Evolutionary conservation across 805 yeast species (phyloP).

Genomic region (Millerozyma acaciae): DNA sequence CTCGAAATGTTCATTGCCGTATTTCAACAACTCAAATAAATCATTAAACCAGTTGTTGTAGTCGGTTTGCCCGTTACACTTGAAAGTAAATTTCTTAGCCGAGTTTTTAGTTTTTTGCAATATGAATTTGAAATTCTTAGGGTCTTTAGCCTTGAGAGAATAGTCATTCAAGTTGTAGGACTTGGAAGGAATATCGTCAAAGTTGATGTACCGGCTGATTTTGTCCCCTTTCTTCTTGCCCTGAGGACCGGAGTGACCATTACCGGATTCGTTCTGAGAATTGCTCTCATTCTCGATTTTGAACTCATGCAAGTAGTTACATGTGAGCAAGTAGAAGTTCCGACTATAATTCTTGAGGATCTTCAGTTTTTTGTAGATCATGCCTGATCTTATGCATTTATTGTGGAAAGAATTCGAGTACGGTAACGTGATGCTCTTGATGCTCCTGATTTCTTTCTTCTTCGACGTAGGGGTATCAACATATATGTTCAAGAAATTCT

Average conservation of each 20-base stretch:
- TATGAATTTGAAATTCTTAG: constrained; percentile 30
- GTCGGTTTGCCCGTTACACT: constrained; percentile 42
- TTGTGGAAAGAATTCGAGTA: constrained; percentile 36
- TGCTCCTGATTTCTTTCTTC: constrained; percentile 39
- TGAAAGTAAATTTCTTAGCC: constrained; percentile 35
- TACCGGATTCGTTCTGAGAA: constrained; percentile 3
- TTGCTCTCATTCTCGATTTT: constrained; percentile 23
- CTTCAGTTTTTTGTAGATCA: constrained; percentile 38
- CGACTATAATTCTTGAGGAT: constrained; percentile 37
- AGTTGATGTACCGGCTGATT: constrained; percentile 38
- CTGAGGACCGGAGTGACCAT: constrained; percentile 8
- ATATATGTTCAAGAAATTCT: constrained; percentile 55
- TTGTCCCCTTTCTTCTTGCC: constrained; percentile 24
- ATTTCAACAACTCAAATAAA: constrained; percentile 48
- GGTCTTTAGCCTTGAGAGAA: constrained; percentile 29
- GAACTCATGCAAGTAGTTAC: constrained; percentile 43
- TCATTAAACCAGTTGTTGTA: constrained; percentile 54
- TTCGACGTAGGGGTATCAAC: constrained; percentile 44
- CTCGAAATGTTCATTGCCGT: constrained; percentile 40
- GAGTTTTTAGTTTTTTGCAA: constrained; percentile 24
- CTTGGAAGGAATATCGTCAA: constrained; percentile 36
- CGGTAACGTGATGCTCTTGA: constrained; percentile 34
- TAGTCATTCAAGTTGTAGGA: constrained; percentile 41
- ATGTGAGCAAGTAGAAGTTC: constrained; percentile 36
- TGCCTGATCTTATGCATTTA: constrained; percentile 37